Evolutionary conservation across 192 early-diverging fungal genomes (phyloP).

Genomic region (Entomortierella chlamydospora): DNA sequence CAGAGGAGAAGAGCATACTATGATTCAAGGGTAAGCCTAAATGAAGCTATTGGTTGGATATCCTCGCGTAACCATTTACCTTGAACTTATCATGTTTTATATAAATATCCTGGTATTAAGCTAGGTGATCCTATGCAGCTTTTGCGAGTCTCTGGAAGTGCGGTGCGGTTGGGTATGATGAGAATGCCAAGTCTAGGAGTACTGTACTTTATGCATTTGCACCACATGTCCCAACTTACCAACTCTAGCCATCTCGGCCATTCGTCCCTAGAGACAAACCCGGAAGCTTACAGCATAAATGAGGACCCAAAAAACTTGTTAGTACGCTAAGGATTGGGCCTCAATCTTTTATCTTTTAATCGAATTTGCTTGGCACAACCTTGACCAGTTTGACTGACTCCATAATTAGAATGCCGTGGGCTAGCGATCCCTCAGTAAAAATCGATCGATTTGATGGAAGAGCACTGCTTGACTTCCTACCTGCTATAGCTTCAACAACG

Average conservation of each 20-base stretch:
- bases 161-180: constrained; percentile 27
- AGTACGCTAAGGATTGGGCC: neutral
- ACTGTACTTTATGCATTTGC: neutral
- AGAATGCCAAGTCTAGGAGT: neutral
- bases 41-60: neutral
- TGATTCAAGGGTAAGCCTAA: constrained; percentile 30
- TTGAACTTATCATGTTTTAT: neutral
- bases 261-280: constrained; percentile 23
- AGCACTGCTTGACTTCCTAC: constrained; percentile 39
- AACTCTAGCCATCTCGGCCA: neutral
- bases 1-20: constrained; percentile 41
- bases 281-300: constrained; percentile 32
- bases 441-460: constrained; percentile 51
- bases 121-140: constrained; percentile 51
- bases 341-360: neutral
- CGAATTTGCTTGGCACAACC: neutral
- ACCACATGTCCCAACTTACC: neutral
- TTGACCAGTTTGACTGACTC: neutral
- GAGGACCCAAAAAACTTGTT: constrained; percentile 41
- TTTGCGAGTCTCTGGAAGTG: constrained; percentile 38
- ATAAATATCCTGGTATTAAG: neutral
- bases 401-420: constrained; percentile 40
- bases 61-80: neutral
- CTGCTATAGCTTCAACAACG: constrained; percentile 8
- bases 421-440: constrained; percentile 30